Evolutionary conservation across 2,329 filamentous ascomycete genomes (phyloP).

Genomic region (Aspergillus carbonarius): DNA sequence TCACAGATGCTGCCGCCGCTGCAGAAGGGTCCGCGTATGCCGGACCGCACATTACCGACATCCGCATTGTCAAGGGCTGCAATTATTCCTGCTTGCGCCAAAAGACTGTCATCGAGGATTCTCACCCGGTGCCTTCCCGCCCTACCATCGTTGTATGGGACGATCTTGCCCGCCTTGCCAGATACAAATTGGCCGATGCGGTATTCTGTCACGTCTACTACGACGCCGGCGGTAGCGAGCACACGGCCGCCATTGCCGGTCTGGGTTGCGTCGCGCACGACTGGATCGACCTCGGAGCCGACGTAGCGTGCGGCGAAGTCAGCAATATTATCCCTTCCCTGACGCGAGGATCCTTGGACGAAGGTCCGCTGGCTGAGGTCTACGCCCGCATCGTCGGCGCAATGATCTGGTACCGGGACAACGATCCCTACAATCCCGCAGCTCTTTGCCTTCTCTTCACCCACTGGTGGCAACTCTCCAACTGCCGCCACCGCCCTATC

Average conservation of each 20-base stretch:
- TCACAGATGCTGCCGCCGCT: not conserved
- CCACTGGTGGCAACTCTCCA: conserved; percentile 1
- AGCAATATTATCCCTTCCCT: not conserved
- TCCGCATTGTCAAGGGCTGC: not conserved
- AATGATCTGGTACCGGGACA: not conserved
- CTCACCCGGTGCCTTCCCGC: not conserved
- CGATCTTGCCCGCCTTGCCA: not conserved
- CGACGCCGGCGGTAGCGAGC: not conserved
- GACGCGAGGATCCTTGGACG: not conserved
- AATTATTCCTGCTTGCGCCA: not conserved
- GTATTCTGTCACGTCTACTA: not conserved
- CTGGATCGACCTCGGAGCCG: not conserved
- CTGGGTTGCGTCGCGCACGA: not conserved
- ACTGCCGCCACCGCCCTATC: not conserved
- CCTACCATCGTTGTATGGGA: not conserved
- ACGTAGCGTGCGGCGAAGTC: not conserved
- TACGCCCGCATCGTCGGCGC: not conserved
- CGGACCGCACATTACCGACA: not conserved
- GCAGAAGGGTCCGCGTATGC: not conserved
- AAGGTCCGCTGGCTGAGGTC: not conserved
- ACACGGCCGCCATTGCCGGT: not conserved
- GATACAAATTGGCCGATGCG: not conserved
- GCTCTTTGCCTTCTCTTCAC: not conserved
- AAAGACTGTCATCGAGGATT: not conserved
- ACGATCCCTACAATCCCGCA: not conserved